Evolutionary conservation across 106 monocot genomes (phyloP), one percentile per base, ranked within the genome.

Genomic region (Iris macrosiphon): DNA sequence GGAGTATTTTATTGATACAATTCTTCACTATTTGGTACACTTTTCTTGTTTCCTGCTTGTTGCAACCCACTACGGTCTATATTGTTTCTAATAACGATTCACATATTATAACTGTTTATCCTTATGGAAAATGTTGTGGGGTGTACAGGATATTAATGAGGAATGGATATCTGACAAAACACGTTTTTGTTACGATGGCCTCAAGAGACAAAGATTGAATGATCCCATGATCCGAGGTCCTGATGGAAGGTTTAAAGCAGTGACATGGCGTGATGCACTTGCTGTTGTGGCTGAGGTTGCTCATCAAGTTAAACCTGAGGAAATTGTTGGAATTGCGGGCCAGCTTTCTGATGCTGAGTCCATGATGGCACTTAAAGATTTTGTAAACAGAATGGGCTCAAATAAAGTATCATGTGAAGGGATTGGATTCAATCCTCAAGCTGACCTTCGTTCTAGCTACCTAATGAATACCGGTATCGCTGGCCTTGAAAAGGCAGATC

Each of bases 91-190:
- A n/a, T n/a, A n/a, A n/a, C n/a, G n/a, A n/a, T n/a, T n/a, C n/a
- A n/a, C n/a, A n/a, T n/a, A n/a, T n/a, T n/a, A n/a, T n/a, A n/a
- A n/a, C n/a, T 57, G 10, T 11, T 24, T 37, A 32, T 57, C 15
- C 26, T 39, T 13, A 24, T 11, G 24, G 3, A 37, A n/a, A n/a
- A n/a, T n/a, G n/a, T n/a, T n/a, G n/a, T n/a, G n/a, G n/a, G n/a
- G n/a, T n/a, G n/a, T n/a, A n/a, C 69, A 94, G 93, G 88, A 94
- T 50, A 89, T 88, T 22, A 94, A 94, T 50, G 93, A 94, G 66
- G 93, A 94, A 44, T 94, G 93, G 93, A 94, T 94, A 67, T 94
- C 93, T 60, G 93, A 94, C 49, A 94, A 94, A 63, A 88, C 88
- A 52, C 65, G 93, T 13, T 94, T 94, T 67, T 94, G 70, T 59